Base-by-base conservation (phyloP, 352 stramenopile species). In the Aphanomyces euteiches region DNA sequence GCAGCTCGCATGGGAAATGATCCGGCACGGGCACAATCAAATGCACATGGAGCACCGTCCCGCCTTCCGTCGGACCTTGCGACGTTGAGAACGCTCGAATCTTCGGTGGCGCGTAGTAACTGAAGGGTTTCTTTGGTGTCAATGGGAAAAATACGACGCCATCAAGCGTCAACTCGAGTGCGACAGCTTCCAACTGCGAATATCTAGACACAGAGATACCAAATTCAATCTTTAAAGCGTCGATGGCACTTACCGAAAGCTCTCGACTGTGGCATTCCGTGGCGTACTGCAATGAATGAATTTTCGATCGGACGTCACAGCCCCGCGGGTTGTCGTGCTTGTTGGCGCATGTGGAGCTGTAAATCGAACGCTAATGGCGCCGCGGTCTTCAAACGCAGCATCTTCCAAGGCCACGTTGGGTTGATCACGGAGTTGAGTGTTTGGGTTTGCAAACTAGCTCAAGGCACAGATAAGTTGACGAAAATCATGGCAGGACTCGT, bases 71-170 rank as follows among this genome's bases (percentile, higher is more conserved):
- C 8, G 64, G 64, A 3, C 63, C 63, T 59, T 64, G 48, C 50
- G 47, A 21, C 48, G 54, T 47, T 19, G 48, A 48, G 34, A 43
- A 70, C 47, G 34, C 4, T 6, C n/a, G 37, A 8, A 70, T 15
- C 34, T 61, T 54, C 36, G 64, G 64, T 13, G 64, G 64, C 15
- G 64, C 64, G 40, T 70, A 70, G 47, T 63, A 70, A 19, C 3
- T 28, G 21, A 70, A 70, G 4, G 64, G 64, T n/a, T 59, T 61
- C 40, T 70, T 70, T 6, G 64, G 64, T 6, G 47, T 36, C 47
- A 70, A 19, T 7, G 45, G 13, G 61, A 70, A 70, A 41, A 41
- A 70, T 10, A 63, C 43, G 4, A 56, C 54, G 39, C 47, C 64
- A 17, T 70, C 64, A 21, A 70, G 19, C 12, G 40, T 70, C 39